Evolutionary conservation across 495 filamentous ascomycete species (phyloP).

Genomic region (Tuber borchii): DNA sequence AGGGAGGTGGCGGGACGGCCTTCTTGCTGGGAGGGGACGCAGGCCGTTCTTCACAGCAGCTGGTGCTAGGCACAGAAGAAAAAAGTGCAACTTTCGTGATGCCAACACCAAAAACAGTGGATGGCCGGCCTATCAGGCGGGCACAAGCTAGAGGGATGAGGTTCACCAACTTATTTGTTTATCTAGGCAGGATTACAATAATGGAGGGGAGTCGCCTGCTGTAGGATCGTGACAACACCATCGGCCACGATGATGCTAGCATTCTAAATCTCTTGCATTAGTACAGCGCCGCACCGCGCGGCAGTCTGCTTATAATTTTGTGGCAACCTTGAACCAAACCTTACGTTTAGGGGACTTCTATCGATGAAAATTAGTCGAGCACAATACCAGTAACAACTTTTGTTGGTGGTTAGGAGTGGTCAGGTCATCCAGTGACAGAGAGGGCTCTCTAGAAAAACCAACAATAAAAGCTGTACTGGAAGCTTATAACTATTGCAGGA

Average conservation of each 20-base stretch:
- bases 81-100: not conserved
- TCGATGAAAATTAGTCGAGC: not conserved
- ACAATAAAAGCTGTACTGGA: not conserved
- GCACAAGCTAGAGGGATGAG: not conserved
- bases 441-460: not conserved
- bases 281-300: not conserved
- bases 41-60: not conserved
- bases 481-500: not conserved
- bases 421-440: not conserved
- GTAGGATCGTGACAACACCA: not conserved
- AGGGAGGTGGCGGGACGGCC: not conserved
- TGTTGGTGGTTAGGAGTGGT: not conserved
- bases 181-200: not conserved
- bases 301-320: not conserved
- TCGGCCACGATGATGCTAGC: not conserved
- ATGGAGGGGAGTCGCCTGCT: not conserved
- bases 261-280: not conserved
- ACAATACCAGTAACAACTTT: not conserved
- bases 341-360: not conserved
- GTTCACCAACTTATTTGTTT: not conserved
- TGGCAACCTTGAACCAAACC: not conserved
- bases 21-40: not conserved
- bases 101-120: not conserved
- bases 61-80: not conserved
- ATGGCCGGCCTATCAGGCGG: not conserved